Conservation (phyloP, 2,329 filamentous ascomycete genomes). For the Arthrobotrys sphaeroides region DNA sequence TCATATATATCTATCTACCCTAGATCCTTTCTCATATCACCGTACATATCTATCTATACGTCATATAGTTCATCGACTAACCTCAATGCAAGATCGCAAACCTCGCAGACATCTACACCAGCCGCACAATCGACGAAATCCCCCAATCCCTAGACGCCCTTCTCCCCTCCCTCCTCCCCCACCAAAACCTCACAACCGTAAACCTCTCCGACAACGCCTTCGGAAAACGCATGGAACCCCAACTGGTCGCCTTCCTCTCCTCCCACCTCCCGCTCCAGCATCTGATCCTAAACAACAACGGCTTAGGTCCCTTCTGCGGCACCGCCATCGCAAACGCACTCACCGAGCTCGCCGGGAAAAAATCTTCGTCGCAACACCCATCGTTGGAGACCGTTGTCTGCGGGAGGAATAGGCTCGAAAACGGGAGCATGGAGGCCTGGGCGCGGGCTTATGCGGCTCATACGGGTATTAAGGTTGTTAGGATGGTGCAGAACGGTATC, state of each 20-base stretch:
- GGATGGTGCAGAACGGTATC: slow-evolving; percentile 99
- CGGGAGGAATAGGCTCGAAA: slow-evolving; percentile 93
- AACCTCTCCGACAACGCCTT: slow-evolving; percentile 99
- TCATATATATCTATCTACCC: too few relatives aligned
- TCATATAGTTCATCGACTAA: too few relatives aligned
- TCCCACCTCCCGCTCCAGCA: slow-evolving; percentile 90
- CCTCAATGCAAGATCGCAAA: slow-evolving; percentile 73
- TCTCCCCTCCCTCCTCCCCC: slow-evolving; percentile 84
- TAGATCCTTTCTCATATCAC: too few relatives aligned
- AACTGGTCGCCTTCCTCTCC: slow-evolving; percentile 89
- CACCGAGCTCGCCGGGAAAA: slow-evolving; percentile 85
- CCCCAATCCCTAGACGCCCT: slow-evolving; percentile 86
- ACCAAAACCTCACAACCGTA: slow-evolving; percentile 86
- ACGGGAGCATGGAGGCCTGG: slow-evolving; percentile 96
- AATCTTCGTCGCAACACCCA: slow-evolving; percentile 73
- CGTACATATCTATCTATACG: too few relatives aligned
- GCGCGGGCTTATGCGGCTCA: slow-evolving; percentile 86
- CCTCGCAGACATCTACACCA: slow-evolving; percentile 97
- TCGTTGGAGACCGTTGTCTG: slow-evolving; percentile 96
- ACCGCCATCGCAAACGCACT: slow-evolving; percentile 89
- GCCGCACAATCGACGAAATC: slow-evolving; percentile 90
- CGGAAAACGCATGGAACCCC: slow-evolving; percentile 91
- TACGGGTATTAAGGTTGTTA: slow-evolving; percentile 80
- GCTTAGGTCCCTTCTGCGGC: slow-evolving; percentile 89
- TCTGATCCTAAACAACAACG: slow-evolving; percentile 97